Evolutionary conservation across 768 basidiomycete genomes (phyloP).

Genomic region (Mycena belliarum): DNA sequence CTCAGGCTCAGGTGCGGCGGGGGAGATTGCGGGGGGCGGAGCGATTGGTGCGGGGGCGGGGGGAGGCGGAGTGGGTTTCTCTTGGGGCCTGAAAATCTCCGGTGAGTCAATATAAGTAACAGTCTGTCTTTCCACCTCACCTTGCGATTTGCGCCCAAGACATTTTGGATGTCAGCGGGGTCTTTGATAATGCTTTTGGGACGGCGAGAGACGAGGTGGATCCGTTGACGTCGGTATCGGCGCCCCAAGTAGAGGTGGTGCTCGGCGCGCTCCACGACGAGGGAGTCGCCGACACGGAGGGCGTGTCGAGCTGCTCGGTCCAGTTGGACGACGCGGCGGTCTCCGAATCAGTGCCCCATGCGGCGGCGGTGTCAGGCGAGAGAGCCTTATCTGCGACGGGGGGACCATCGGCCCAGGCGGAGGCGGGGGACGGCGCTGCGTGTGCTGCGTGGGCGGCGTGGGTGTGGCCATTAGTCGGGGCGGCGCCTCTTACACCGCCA

Average conservation of each 20-base stretch:
- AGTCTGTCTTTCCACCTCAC: too few relatives aligned
- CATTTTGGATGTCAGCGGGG: constrained; percentile 72
- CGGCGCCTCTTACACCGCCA: constrained; percentile 45
- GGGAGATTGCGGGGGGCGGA: constrained; percentile 25
- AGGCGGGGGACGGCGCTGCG: constrained; percentile 35
- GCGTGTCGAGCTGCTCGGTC: constrained; percentile 37
- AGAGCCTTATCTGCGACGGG: constrained; percentile 23
- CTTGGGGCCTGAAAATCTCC: constrained; percentile 66
- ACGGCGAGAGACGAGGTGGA: constrained; percentile 30
- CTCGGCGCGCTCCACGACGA: constrained; percentile 34
- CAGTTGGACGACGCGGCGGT: constrained; percentile 24
- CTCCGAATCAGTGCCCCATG: constrained; percentile 24
- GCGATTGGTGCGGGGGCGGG: constrained; percentile 34
- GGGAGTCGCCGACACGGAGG: constrained; percentile 33
- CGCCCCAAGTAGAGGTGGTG: constrained; percentile 34
- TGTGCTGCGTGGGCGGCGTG: constrained; percentile 24
- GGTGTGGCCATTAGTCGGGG: constrained; percentile 35
- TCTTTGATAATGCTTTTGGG: constrained; percentile 40
- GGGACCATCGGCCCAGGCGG: constrained; percentile 33
- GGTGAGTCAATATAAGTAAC: too few relatives aligned
- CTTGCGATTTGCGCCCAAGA: constrained; percentile 88
- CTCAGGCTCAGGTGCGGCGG: constrained; percentile 38
- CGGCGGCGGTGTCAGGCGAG: constrained; percentile 29
- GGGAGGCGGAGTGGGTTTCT: constrained; percentile 55
- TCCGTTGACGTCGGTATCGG: constrained; percentile 40